Evolutionary conservation across 2,329 filamentous ascomycete genomes (phyloP), one percentile per base, ranked within the genome.

Genomic region (Tolypocladium paradoxum): DNA sequence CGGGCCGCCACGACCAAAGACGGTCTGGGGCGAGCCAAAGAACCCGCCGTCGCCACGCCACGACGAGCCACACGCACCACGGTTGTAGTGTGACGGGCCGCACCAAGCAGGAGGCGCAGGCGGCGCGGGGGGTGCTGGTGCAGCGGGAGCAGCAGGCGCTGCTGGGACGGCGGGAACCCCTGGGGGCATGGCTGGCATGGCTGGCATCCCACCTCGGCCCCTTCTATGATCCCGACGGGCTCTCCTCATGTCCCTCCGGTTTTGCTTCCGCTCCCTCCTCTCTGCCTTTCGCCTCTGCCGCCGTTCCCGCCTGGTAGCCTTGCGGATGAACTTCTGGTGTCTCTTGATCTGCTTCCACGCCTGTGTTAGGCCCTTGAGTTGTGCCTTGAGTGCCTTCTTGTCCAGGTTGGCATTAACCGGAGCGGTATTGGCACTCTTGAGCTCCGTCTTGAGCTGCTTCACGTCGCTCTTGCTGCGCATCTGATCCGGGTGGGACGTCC

Each of bases 401-500:
- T 69, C 60, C 2, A 61, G 8, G 0, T 31, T 54, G 1, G 55
- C 37, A 33, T 40, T 31, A 24, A 22, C 45, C 1, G 29, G 40
- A 8, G 29, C 53, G 33, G 55, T 60, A 54, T 67, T 71, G 16
- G 67, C 69, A 1, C 65, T 63, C 52, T 74, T 74, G 53, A 82
- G 70, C 29, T 77, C 68, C 14, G 69, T 61, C 35, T 65, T 70
- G 3, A 77, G 64, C 29, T 67, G 59, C 45, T 68, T 66, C 3
- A 82, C 63, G 29, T 71, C 70, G 6, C 70, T 67, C 55, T 67
- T 75, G 9, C 74, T 79, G 56, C 78, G 72, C 6, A 72, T 69
- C 50, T 76, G 68, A 0, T 79, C 73, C 0, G 79, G 77, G 37
- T 73, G 68, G 9, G 71, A 64, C 2, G 79, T 70, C 77, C 78